These are phyloP conservation scores for Glarea lozoyensis DNA, from an alignment of 495 filamentous ascomycete species.

Conservation along the genomic window DNA sequence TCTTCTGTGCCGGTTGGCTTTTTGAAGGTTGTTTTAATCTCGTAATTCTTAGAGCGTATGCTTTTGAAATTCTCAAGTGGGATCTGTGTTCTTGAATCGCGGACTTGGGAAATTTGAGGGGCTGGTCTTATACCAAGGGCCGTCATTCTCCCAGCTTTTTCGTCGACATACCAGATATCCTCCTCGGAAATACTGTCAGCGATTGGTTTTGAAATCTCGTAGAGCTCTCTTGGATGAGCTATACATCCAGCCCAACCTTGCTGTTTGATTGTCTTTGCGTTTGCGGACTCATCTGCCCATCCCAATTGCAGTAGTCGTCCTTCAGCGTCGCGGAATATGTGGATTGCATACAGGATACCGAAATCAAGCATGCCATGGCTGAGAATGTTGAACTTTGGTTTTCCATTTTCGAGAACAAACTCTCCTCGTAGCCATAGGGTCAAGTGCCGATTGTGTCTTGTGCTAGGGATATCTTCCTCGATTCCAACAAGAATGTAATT, in stretches of 20 bases:
- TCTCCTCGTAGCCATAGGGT: constrained; percentile 13
- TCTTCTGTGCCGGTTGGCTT: constrained; percentile 17
- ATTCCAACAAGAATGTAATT: constrained; percentile 15
- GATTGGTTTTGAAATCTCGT: constrained; percentile 10
- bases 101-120: constrained; percentile 13
- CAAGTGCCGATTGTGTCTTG: constrained; percentile 5
- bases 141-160: constrained; percentile 7
- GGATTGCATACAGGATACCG: constrained; percentile 13
- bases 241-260: constrained; percentile 18
- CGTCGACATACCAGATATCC: constrained; percentile 9
- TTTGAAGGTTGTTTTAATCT: constrained; percentile 22
- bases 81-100: constrained; percentile 9
- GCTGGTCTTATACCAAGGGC: constrained; percentile 19
- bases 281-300: constrained; percentile 16
- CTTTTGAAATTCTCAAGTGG: constrained; percentile 13
- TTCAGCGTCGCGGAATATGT: constrained; percentile 15
- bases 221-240: constrained; percentile 14
- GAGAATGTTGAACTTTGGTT: constrained; percentile 12
- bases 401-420: constrained; percentile 10
- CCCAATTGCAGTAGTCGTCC: constrained; percentile 12
- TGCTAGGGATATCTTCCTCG: constrained; percentile 12
- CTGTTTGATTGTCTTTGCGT: neutral
- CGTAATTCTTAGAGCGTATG: constrained; percentile 14
- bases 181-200: neutral
- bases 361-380: constrained; percentile 14